Evolutionary conservation across 2,329 filamentous ascomycete species (phyloP).

Genomic region (Beauveria australis): DNA sequence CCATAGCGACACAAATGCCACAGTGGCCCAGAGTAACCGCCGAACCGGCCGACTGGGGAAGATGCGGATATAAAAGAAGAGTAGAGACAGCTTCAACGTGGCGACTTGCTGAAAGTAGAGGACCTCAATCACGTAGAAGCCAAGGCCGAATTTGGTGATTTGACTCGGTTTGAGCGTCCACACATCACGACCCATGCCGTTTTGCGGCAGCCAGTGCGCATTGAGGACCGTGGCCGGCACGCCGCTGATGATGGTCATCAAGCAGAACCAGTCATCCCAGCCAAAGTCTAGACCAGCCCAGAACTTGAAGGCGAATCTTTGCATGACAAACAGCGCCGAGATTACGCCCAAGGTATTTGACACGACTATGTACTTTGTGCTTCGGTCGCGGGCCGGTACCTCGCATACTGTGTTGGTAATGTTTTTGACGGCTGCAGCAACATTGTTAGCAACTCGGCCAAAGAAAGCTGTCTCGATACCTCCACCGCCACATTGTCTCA

Average conservation of each 20-base stretch:
- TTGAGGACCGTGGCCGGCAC: slow-evolving; percentile 19
- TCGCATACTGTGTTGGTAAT: slow-evolving; percentile 15
- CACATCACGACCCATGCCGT: slow-evolving; percentile 25
- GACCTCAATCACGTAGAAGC: slow-evolving; percentile 26
- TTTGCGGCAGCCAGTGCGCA: slow-evolving; percentile 16
- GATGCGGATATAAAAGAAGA: slow-evolving; percentile 35
- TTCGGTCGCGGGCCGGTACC: slow-evolving; percentile 12
- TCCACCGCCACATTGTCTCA: background rate
- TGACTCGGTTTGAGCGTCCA: slow-evolving; percentile 22
- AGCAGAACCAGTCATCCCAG: slow-evolving; percentile 23
- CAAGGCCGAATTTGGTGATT: slow-evolving; percentile 20
- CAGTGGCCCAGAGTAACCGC: slow-evolving; percentile 24
- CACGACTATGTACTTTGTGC: slow-evolving; percentile 12
- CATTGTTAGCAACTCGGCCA: background rate
- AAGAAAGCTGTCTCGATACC: too few species aligned
- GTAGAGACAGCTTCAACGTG: slow-evolving; percentile 31
- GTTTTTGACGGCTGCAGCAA: slow-evolving; percentile 8
- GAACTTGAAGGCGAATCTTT: slow-evolving; percentile 25
- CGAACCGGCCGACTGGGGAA: slow-evolving; percentile 26
- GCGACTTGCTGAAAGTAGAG: slow-evolving; percentile 31
- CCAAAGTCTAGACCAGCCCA: slow-evolving; percentile 21
- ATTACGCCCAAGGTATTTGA: slow-evolving; percentile 22
- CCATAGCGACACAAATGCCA: slow-evolving; percentile 23
- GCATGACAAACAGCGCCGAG: slow-evolving; percentile 24
- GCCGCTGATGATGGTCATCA: slow-evolving; percentile 14